Evolutionary conservation across 371 early-diverging fungal species (phyloP).

Genomic region (Smittium mucronatum): DNA sequence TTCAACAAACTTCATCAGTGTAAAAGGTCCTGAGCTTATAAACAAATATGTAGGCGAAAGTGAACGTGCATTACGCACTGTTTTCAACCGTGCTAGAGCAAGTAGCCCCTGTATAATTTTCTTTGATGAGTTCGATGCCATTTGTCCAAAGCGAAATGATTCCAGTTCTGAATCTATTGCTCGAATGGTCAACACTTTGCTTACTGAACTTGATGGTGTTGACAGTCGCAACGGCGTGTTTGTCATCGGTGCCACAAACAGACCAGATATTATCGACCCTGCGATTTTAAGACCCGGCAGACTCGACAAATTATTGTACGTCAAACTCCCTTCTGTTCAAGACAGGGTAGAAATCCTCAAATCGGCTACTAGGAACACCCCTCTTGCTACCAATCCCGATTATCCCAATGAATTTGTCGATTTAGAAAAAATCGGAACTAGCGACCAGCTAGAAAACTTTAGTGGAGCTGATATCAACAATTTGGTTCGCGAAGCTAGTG

Average conservation of each 20-base stretch:
- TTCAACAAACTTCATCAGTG: slow-evolving; percentile 95
- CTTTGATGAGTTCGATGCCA: slow-evolving; percentile 99
- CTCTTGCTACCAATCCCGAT: slow-evolving; percentile 36
- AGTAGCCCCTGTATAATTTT: slow-evolving; percentile 95
- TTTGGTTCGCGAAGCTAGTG: slow-evolving; percentile 79
- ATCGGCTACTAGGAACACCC: slow-evolving; percentile 69
- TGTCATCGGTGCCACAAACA: slow-evolving; percentile 98
- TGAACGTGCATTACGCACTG: slow-evolving; percentile 93
- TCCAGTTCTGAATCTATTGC: slow-evolving; percentile 74
- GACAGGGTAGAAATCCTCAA: slow-evolving; percentile 84
- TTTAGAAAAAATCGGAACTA: slow-evolving; percentile 58
- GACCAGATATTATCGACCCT: slow-evolving; percentile 97
- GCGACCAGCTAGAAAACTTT: slow-evolving; percentile 33
- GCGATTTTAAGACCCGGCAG: slow-evolving; percentile 99
- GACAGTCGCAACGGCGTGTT: slow-evolving; percentile 80
- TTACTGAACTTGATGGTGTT: slow-evolving; percentile 98
- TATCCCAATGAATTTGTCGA: slow-evolving; percentile 36
- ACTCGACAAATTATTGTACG: slow-evolving; percentile 93
- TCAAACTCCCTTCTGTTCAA: slow-evolving; percentile 72
- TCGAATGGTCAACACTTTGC: slow-evolving; percentile 94
- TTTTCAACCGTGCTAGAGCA: slow-evolving; percentile 93
- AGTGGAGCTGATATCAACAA: slow-evolving; percentile 95
- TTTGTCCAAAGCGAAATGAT: slow-evolving; percentile 53
- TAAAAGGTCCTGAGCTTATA: slow-evolving; percentile 98
- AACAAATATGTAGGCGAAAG: slow-evolving; percentile 99